Conservation (phyloP, 441 rosid species). For the Raphanus hybrid region DNA sequence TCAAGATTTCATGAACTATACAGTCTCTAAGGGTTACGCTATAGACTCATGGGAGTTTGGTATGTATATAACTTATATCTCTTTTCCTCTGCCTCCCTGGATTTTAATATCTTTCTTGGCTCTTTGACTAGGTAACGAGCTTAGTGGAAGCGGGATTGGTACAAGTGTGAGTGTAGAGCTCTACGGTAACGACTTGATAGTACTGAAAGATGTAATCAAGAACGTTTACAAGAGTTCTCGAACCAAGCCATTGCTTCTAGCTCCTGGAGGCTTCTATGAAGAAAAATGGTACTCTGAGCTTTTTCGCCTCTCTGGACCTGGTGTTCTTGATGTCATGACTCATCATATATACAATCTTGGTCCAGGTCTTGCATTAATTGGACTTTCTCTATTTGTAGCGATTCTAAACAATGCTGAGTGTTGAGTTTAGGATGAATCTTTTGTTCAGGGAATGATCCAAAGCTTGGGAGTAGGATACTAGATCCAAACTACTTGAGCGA, state of each 20-base stretch:
- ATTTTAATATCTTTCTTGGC: constrained; percentile 4
- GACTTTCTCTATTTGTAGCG: neutral
- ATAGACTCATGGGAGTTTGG: constrained; percentile 99
- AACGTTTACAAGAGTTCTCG: constrained; percentile 57
- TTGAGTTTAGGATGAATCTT: constrained; percentile 5
- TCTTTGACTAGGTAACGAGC: constrained; percentile 71
- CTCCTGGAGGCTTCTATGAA: constrained; percentile 95
- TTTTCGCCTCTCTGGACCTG: constrained; percentile 80
- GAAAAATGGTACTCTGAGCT: constrained; percentile 72
- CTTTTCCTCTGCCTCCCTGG: constrained; percentile 11
- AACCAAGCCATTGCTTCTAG: constrained; percentile 63
- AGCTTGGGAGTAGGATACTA: constrained; percentile 73
- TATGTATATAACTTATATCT: constrained; percentile 33
- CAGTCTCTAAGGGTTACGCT: constrained; percentile 72
- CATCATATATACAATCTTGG: constrained; percentile 98
- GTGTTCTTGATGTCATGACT: constrained; percentile 66
- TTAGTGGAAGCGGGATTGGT: constrained; percentile 81
- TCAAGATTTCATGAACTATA: constrained; percentile 77
- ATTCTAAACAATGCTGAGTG: neutral
- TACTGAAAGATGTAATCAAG: constrained; percentile 61
- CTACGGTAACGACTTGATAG: constrained; percentile 77
- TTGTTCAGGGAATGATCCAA: constrained; percentile 74
- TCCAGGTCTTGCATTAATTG: constrained; percentile 53
- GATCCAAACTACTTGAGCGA: constrained; percentile 70
- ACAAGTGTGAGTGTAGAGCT: constrained; percentile 77